phyloP scores from a whole-genome alignment of 2,329 filamentous ascomycete species.

The Arachnomyces sp. region DNA sequence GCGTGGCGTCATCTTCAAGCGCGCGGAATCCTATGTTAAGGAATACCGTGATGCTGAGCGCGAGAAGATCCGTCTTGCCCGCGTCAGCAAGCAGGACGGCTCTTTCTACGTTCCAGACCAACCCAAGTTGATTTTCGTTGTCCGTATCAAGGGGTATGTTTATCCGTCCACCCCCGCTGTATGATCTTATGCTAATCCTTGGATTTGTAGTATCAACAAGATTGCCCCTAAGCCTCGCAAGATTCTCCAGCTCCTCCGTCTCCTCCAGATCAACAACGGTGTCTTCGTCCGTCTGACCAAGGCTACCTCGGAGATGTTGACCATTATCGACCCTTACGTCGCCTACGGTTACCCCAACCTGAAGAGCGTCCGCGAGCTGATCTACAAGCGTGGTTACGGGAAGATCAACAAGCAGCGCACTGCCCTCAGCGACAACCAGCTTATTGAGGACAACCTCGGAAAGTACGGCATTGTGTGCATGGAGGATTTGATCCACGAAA shows the following conservation, averaged over 20 bases:
- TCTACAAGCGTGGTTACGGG: conserved; percentile 99
- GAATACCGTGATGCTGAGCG: conserved; percentile 98
- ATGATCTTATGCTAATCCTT: conserved; percentile 3
- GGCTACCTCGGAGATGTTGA: conserved; percentile 94
- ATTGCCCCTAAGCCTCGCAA: conserved; percentile 99
- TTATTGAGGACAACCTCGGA: conserved; percentile 94
- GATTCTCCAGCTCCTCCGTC: conserved; percentile 98
- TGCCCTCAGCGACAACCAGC: conserved; percentile 91
- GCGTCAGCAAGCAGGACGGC: conserved; percentile 84
- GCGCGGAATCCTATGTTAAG: conserved; percentile 98
- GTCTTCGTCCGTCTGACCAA: conserved; percentile 97
- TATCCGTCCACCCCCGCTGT: not conserved
- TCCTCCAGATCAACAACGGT: conserved; percentile 99
- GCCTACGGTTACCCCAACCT: conserved; percentile 99
- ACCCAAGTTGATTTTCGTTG: conserved; percentile 92
- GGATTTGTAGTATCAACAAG: conserved; percentile 90
- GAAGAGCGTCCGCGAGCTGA: conserved; percentile 95
- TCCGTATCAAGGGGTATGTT: conserved; percentile 93
- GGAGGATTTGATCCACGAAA: conserved; percentile 99
- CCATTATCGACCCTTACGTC: conserved; percentile 97
- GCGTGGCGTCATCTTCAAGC: conserved; percentile 98
- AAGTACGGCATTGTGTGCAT: conserved; percentile 99
- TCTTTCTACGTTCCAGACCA: conserved; percentile 91
- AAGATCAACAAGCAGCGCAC: conserved; percentile 98
- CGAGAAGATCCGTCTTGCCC: conserved; percentile 91